Percentiles rank a stretch among this genome's conserved stretches.
These are phyloP conservation scores for Theobroma grandiflorum DNA, from an alignment of 441 rosid species.

Conservation along the genomic window DNA sequence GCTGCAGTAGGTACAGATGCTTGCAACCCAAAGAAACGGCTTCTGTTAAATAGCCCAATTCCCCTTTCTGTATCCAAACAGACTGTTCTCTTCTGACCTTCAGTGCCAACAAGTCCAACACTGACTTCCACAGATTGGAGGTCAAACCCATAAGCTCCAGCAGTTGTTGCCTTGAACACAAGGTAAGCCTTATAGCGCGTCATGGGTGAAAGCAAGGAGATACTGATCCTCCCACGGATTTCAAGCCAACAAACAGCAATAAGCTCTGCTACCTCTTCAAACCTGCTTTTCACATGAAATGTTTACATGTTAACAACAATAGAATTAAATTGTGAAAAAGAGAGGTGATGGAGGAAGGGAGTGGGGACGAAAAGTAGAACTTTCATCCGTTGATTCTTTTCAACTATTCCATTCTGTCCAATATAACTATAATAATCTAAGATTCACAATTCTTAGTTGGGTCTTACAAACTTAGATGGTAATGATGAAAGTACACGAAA, in stretches of 20 bases:
- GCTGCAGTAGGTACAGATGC: not conserved
- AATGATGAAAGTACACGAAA: not conserved
- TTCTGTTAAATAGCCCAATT: not conserved
- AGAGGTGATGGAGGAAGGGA: not conserved
- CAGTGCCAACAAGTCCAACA: conserved; percentile 54
- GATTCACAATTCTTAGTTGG: too few species aligned
- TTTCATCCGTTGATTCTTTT: too few species aligned
- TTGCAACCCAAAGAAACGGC: not conserved
- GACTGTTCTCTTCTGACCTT: conserved; percentile 24
- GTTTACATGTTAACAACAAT: too few species aligned
- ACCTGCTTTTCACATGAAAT: conserved; percentile 39
- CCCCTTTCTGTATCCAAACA: conserved; percentile 34
- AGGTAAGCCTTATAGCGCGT: conserved; percentile 51
- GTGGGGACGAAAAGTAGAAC: not conserved
- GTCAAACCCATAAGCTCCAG: conserved; percentile 44
- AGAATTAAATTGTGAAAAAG: not conserved
- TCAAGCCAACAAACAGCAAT: conserved; percentile 66
- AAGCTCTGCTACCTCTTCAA: conserved; percentile 69
- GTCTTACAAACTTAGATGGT: not conserved
- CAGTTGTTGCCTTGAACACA: conserved; percentile 43
- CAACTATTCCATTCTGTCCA: too few species aligned
- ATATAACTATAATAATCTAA: too few species aligned
- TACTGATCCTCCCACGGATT: conserved; percentile 53
- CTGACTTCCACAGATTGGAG: conserved; percentile 41
- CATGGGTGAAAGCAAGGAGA: conserved; percentile 45